Base-by-base conservation (phyloP, 305 asterid genomes). In the Coffea humblotiana region DNA sequence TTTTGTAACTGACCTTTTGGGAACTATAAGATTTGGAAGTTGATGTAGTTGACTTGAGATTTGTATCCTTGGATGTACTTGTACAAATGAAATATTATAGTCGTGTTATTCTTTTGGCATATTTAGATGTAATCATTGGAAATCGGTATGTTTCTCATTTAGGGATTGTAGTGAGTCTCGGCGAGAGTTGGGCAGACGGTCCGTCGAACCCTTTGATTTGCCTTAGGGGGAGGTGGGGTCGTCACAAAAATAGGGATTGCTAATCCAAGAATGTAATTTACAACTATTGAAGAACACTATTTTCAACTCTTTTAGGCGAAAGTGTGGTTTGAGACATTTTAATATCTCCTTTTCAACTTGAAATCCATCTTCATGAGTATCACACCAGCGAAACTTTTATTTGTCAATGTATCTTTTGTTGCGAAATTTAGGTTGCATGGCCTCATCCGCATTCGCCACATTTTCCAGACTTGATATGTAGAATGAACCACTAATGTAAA, bases 321-420 rank as follows among this genome's bases (percentile, higher is more conserved):
- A 84, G 76, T 88, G 88, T 61, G 90, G 90, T 72, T 82, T 85
- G 15, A 88, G 76, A 65, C 72, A 54, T 71, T 88, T 88, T 13
- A 88, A 54, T 52, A 88, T 82, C 37, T 78, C 78, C 0, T 67
- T 6, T 58, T 83, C 72, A 32, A 79, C 84, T 61, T 70, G 65
- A 5, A 65, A 76, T 0, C 40, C 25, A 37, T 71, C 80, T 76
- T 76, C 45, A 25, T n/a, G 72, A 27, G 4, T 71, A 75, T 29
- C 69, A 73, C 37, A 9, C 89, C 88, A 88, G 37, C 82, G 77
- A 65, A 88, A 75, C 71, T 40, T 78, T 78, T 65, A 88, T n/a
- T 74, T 67, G 77, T 7, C 76, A 32, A 32, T 82, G 71, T 73
- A 74, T n/a, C 25, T 69, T 63, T 86, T 88, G 71, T 85, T 71